Evolutionary conservation across 208 protist genomes (phyloP), one percentile per base, ranked within the genome.

Genomic region (Trypanosomatidae sp.): DNA sequence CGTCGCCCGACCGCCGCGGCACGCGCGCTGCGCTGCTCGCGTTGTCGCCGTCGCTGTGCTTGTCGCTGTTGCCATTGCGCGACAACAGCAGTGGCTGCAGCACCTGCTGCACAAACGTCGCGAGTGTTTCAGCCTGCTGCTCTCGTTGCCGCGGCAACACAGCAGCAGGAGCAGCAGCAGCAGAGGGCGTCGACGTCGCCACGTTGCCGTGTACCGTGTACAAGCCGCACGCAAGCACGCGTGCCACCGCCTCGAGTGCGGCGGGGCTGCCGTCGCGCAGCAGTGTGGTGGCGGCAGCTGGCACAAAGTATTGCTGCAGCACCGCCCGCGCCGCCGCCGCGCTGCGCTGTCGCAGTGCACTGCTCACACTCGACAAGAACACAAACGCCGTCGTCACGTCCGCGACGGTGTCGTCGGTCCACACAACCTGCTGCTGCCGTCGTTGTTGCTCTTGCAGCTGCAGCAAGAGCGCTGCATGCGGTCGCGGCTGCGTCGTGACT

Each of bases 221-320:
- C n/a, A n/a, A n/a, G n/a, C n/a, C n/a, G n/a, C n/a, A n/a, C n/a
- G n/a, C n/a, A 8, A 85, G 39, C 4, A 91, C 43, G 7, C 68
- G 56, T 7, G 73, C 60, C 4, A 87, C 49, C 1, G 73, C 81
- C 50, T 91, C 76, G 15, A 82, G 59, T 23, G 69, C 55, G 11
- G 72, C 76, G 0, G 69, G 26, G 2, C 61, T 83, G 33, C 76
- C 70, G 22, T 47, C 30, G 13, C 54, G 56, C 24, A 91, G 53
- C 19, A 85, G 38, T 20, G 59, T 60, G 5, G 43, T 49, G 33
- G 52, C 45, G 3, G 53, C 61, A 1, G 57, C 41, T 11, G 72
- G 71, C 28, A 81, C 41, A 45, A 79, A 61, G 56, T 74, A 82
- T 0, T 58, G 45, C 42, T 45, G 49, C 24, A 85, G 26, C 33